phyloP scores from a whole-genome alignment of 805 yeast species.

The Yarrowia divulgata region DNA sequence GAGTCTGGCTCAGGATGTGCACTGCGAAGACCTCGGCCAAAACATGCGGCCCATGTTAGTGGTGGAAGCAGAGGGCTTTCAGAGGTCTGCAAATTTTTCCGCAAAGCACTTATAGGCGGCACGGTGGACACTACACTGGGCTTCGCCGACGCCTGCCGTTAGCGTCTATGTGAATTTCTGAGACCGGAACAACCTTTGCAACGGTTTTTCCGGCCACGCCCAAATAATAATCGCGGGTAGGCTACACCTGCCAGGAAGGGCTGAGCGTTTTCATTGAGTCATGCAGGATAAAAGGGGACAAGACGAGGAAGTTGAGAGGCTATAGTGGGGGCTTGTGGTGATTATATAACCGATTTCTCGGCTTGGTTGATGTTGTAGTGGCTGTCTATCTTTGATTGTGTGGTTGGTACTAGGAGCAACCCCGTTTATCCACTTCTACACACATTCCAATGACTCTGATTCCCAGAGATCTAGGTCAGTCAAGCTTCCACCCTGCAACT shows the following conservation, averaged over 20 bases:
- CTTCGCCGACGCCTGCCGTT: slow-evolving; percentile 37
- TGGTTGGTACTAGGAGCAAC: no score
- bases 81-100: slow-evolving; percentile 2
- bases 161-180: slow-evolving; percentile 23
- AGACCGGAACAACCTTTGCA: slow-evolving; percentile 37
- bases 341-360: no score
- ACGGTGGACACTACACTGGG: not conserved
- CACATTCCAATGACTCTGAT: not conserved
- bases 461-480: slow-evolving; percentile 23
- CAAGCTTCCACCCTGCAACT: slow-evolving; percentile 19
- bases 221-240: slow-evolving; percentile 9
- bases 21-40: slow-evolving; percentile 14
- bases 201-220: slow-evolving; percentile 21
- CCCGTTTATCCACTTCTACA: no score
- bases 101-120: slow-evolving; percentile 8
- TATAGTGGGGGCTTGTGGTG: not conserved
- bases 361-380: no score
- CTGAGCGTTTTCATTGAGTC: slow-evolving; percentile 31
- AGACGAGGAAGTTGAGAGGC: no score
- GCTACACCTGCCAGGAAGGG: slow-evolving; percentile 10
- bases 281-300: slow-evolving; percentile 12
- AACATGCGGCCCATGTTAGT: not conserved
- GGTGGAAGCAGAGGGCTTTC: not conserved
- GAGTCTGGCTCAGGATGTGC: slow-evolving; percentile 25
- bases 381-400: no score